phyloP scores from a whole-genome alignment of 805 yeast genomes.

The Yarrowia alimentaria region DNA sequence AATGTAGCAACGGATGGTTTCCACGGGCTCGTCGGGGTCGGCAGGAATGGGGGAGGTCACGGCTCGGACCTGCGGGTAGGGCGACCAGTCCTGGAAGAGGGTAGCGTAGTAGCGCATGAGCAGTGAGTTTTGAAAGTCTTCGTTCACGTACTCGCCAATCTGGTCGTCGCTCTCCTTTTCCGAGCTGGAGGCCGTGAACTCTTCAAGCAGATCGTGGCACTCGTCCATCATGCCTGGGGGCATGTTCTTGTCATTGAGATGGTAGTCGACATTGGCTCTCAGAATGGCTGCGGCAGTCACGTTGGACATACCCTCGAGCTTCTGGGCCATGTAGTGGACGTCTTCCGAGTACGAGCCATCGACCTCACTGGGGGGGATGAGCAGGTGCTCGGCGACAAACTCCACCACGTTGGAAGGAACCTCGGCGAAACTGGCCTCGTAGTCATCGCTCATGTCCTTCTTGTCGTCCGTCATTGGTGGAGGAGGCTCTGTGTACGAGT shows the following conservation, averaged over 20 bases:
- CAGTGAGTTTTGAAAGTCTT: no score
- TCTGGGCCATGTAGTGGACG: slow-evolving; percentile 45
- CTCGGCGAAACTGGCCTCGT: no score
- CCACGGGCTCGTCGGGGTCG: slow-evolving; percentile 47
- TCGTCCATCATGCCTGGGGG: no score
- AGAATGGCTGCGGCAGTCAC: slow-evolving; percentile 46
- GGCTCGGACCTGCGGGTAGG: slow-evolving; percentile 67
- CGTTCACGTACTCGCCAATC: no score
- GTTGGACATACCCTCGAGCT: slow-evolving; percentile 40
- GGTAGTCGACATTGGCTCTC: slow-evolving; percentile 43
- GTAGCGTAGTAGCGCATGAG: slow-evolving; percentile 4
- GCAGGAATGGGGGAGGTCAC: slow-evolving; percentile 53
- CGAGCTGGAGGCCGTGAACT: no score
- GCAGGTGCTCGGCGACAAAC: slow-evolving; percentile 18
- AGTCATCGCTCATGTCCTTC: no score
- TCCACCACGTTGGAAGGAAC: no score
- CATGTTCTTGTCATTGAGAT: slow-evolving; percentile 50
- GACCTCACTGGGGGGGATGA: slow-evolving; percentile 2
- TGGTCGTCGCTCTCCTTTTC: no score
- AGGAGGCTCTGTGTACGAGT: no score
- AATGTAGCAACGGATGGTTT: slow-evolving; percentile 47
- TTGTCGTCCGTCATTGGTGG: no score
- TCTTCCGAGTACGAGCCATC: slow-evolving; percentile 28
- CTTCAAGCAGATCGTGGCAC: slow-evolving; percentile 36
- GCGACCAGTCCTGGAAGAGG: slow-evolving; percentile 40